Evolutionary conservation across 768 basidiomycete genomes (phyloP), one percentile per base, ranked within the genome.

Genomic region (Suillus lakei): DNA sequence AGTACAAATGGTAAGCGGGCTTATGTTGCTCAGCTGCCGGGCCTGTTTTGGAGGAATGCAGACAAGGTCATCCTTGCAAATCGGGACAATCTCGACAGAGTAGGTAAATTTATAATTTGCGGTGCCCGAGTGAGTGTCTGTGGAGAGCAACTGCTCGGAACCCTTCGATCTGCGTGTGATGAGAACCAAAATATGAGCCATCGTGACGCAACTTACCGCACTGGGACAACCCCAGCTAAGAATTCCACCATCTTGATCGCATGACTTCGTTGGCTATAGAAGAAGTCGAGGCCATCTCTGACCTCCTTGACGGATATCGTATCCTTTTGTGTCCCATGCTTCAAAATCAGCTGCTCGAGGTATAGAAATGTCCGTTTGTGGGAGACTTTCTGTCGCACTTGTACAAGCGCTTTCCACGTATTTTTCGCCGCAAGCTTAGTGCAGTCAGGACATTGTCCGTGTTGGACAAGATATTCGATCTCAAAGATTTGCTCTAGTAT

Each of bases 301-400:
- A 91, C 94, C 77, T 99, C 98, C 76, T 93, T 93, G 61, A 99
- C 88, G 1, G 88, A 90, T 28, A 98, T 91, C 5, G 97, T 98
- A 66, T 98, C 96, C 77, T 96, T 96, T 82, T 99, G 97, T 5
- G 96, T 96, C 69, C 91, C 91, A 73, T 99, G 95, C 77, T 96
- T 98, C 72, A 99, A 80, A 74, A 99, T 98, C 67, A 99, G 85
- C 72, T 99, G 98, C 78, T 99, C 98, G 60, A 99, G 88, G 82
- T 90, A 99, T 71, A 99, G 79, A 82, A 99, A 99, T 2, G 98
- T 99, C 64, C 98, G 89, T 80, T 99, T 99, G 77, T 99, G 98
- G 5, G 95, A 84, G 50, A 99, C 98, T 79, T 99, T 99, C 76
- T 99, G 98, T 54, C 98, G 91, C n/a, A 99, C 95, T 82, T 99